Percentiles rank a stretch among this genome's conserved stretches.
These are phyloP conservation scores for Plicaturopsis crispa DNA, from an alignment of 768 basidiomycete species.

Conservation along the genomic window DNA sequence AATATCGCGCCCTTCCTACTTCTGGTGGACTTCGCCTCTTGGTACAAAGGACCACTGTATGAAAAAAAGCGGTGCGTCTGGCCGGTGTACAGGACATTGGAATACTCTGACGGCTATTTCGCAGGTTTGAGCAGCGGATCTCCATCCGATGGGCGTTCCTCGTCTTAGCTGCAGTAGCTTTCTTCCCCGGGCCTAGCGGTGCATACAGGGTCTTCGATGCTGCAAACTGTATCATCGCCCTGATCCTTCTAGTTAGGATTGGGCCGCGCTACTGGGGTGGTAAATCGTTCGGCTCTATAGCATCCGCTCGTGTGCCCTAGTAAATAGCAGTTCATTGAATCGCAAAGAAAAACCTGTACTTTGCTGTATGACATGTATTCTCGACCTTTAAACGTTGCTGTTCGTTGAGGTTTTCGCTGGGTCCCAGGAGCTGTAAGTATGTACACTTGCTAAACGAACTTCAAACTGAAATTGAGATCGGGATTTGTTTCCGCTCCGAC, in stretches of 20 bases:
- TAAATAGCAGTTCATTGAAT: too few species aligned
- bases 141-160: constrained; percentile 49
- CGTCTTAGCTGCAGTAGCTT: constrained; percentile 41
- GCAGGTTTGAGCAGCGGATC: constrained; percentile 31
- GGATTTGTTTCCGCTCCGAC: too few species aligned
- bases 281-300: constrained; percentile 1
- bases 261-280: constrained; percentile 44
- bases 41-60: constrained; percentile 35
- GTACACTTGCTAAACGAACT: too few species aligned
- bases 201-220: constrained; percentile 63
- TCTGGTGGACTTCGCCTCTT: constrained; percentile 53
- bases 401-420: too few species aligned
- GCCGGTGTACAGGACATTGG: too few species aligned
- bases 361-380: too few species aligned
- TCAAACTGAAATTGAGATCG: too few species aligned
- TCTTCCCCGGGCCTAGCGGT: constrained; percentile 59
- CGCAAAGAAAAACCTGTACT: too few species aligned
- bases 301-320: too few species aligned
- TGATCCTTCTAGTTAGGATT: constrained; percentile 38
- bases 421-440: too few species aligned
- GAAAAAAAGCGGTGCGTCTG: constrained; percentile 32
- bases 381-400: too few species aligned
- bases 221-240: constrained; percentile 38
- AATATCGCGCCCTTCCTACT: constrained; percentile 58
- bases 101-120: not conserved